Base-by-base conservation (phyloP, 164 flowering plant genomes). In the Chimonanthus praecox region DNA sequence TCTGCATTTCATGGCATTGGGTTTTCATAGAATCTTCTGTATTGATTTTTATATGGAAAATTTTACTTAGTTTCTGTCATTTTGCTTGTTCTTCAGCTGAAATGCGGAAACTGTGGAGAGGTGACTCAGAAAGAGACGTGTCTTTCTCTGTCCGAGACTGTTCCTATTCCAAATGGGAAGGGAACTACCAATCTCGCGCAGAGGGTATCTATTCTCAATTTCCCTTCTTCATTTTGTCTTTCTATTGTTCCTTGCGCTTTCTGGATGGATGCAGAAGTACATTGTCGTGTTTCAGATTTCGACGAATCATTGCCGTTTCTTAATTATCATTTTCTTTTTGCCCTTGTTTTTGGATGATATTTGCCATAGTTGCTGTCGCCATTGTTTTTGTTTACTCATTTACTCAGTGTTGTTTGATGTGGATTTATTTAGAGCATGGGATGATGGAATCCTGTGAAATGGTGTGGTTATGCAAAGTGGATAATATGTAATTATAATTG, bases 31-130 rank as follows among this genome's bases (percentile, higher is more conserved):
- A 60, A 21, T 21, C 33, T 33, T 51, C 9, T 21, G n/a, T 47
- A 15, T 61, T 10, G 15, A 47, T 9, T 47, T 49, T 73, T 61
- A 8, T 44, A 33, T 60, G 51, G 65, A 65, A 7, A 4, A 18
- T 15, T 5, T 3, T 47, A 4, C 47, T 68, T 20, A 4, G 16
- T 68, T 45, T 4, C 44, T 68, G 7, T 63, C 46, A 5, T 64
- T 4, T 54, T 54, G 15, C 10, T 54, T 49, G 20, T 47, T 33
- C 3, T 83, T 78, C 60, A 91, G 98, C 61, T 94, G 80, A 90
- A 84, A 85, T 94, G 98, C 76, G 89, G 82, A 20, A 86, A 82
- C 15, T 94, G 98, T 82, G 94, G 96, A 71, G 98, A 94, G 82
- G 49, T 89, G 76, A 92, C 86, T 70, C 80, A 80, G 81, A 94